Evolutionary conservation across 345 rosid genomes (phyloP).

Genomic region (Excoecaria agallocha): DNA sequence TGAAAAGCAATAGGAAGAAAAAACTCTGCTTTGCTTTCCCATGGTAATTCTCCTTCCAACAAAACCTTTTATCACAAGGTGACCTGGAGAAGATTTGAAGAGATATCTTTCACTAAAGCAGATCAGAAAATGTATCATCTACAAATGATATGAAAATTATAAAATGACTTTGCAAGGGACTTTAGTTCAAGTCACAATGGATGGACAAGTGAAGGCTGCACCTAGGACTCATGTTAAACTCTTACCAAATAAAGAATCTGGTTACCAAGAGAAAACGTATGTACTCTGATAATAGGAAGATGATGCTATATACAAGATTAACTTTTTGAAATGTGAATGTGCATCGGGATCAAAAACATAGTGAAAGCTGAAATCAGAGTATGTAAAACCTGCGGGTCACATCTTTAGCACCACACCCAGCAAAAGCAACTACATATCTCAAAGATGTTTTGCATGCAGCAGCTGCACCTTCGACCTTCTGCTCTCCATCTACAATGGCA

Average conservation of each 20-base stretch:
- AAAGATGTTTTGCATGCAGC: constrained; percentile 68
- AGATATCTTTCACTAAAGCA: background rate
- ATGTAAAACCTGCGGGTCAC: constrained; percentile 88
- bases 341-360: background rate
- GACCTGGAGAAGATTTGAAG: background rate
- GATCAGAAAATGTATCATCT: background rate
- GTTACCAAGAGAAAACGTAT: background rate
- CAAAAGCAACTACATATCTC: constrained; percentile 90
- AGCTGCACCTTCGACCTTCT: constrained; percentile 76
- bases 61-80: background rate
- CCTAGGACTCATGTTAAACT: background rate
- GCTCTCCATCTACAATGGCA: constrained; percentile 70
- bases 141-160: background rate
- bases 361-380: background rate
- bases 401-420: constrained; percentile 90
- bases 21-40: background rate
- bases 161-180: background rate
- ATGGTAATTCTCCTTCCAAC: background rate
- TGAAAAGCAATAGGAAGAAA: constrained; percentile 5
- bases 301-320: background rate
- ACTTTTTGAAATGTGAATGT: background rate
- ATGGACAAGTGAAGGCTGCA: background rate
- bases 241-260: background rate
- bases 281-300: background rate
- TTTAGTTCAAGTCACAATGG: background rate